Base-by-base conservation (phyloP, 306 rosid genomes). In the Aeschynomene evenia region DNA sequence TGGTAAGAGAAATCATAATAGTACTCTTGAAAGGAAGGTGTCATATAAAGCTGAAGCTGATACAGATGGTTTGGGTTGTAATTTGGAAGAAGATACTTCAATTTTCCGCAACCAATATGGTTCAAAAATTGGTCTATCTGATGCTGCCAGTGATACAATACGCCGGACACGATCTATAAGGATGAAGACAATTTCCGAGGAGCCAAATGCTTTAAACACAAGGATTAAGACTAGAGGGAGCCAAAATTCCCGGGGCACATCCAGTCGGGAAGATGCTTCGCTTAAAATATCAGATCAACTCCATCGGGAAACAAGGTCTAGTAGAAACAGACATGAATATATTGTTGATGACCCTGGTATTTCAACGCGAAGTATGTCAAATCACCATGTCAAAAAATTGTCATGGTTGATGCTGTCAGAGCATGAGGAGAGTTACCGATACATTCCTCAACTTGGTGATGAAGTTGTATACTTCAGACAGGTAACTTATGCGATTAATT, bases 381-480 rank as follows among this genome's bases (percentile, higher is more conserved):
- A 51, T 64, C 51, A 49, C 72, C 81, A 80, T 14, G 70, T 53
- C 13, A 87, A 77, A 76, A 89, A 89, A 50, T 54, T 81, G 31
- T 82, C 97, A 21, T 91, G 97, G 97, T 73, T 91, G 71, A 88
- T 82, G 87, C 69, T 89, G 71, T 83, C 87, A 1, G 78, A 80
- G 83, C 85, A 78, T 11, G 97, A 88, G 71, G 87, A 75, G 23
- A 81, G 88, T 72, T 85, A 80, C 78, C 89, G 89, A 46, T 91
- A 86, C 73, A 82, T 91, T 78, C 97, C 97, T 80, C 97, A 91
- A 85, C 89, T 85, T 37, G 94, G 93, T 64, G 96, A 91, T 64
- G 85, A 89, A 89, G 97, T 91, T 55, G 87, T 84, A 66, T 91
- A 89, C 80, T 63, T 91, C 78, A 82, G 89, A 86, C 96, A 89